Conservation (phyloP, 495 filamentous ascomycete species). For the Penicillium coprophilum region DNA sequence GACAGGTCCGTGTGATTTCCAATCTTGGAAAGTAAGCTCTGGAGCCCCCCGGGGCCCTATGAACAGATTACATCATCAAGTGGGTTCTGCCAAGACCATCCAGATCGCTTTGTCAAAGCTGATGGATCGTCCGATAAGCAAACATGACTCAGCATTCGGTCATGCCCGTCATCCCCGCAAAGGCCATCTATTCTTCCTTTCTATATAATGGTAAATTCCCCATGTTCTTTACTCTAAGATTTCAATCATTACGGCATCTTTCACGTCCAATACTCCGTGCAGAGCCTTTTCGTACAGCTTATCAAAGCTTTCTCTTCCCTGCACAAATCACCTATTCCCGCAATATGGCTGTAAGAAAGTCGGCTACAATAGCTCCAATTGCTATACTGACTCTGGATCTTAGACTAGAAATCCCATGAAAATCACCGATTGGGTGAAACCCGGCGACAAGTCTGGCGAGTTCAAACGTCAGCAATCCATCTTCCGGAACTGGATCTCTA, state of each 20-base stretch:
- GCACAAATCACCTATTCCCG: conserved; percentile 20
- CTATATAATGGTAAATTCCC: conserved; percentile 12
- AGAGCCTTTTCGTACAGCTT: conserved; percentile 16
- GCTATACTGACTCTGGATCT: background rate
- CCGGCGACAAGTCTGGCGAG: conserved; percentile 73
- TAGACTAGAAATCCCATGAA: conserved; percentile 38
- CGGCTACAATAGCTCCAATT: background rate
- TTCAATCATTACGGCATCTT: conserved; percentile 23
- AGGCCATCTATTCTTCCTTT: background rate
- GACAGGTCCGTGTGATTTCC: no score
- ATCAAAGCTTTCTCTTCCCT: conserved; percentile 25
- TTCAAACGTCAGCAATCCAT: conserved; percentile 78
- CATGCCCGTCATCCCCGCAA: conserved; percentile 25
- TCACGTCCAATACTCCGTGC: conserved; percentile 19
- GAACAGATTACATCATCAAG: background rate
- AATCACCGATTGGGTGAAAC: conserved; percentile 83
- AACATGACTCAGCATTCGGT: conserved; percentile 25
- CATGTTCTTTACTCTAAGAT: conserved; percentile 34
- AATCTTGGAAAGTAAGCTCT: no score
- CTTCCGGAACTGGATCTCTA: conserved; percentile 73
- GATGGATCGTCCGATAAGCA: conserved; percentile 27
- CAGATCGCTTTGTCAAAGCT: conserved; percentile 35
- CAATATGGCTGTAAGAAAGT: conserved; percentile 43
- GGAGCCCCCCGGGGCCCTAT: no score
- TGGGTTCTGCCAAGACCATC: background rate